These are phyloP conservation scores for Phytophthora ohioensis DNA, from an alignment of 352 stramenopile species.

Conservation along the genomic window DNA sequence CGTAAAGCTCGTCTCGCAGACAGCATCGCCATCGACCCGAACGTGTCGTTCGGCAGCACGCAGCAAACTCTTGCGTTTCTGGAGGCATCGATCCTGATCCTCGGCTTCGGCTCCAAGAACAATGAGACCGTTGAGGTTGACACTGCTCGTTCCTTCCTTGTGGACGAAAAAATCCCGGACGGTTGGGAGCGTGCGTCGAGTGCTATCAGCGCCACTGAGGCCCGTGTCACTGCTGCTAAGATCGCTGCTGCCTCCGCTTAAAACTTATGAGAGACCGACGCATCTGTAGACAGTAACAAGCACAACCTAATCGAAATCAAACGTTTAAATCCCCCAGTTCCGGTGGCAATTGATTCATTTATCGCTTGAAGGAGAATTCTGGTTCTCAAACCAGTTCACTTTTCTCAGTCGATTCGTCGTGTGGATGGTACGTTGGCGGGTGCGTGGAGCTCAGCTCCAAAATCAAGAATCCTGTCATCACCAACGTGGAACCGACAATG, in stretches of 20 bases:
- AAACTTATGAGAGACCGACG: constrained; percentile 1
- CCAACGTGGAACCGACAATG: constrained; percentile 52
- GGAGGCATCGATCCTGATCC: constrained; percentile 47
- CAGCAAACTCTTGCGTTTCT: constrained; percentile 44
- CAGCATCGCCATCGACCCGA: constrained; percentile 46
- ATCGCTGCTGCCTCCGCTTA: constrained; percentile 35
- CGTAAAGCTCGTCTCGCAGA: constrained; percentile 46
- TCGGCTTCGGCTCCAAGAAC: constrained; percentile 42
- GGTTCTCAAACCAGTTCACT: not conserved
- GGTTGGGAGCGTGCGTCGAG: constrained; percentile 29
- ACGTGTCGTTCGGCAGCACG: constrained; percentile 44
- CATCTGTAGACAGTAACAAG: constrained; percentile 17
- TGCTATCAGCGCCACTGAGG: constrained; percentile 39
- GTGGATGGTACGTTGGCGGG: constrained; percentile 12
- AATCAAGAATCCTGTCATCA: constrained; percentile 45
- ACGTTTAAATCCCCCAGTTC: too few species aligned
- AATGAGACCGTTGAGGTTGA: constrained; percentile 41
- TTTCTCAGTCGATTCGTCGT: constrained; percentile 10
- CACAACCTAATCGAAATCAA: constrained; percentile 17
- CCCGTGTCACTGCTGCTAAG: constrained; percentile 37
- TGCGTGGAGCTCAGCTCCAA: constrained; percentile 30
- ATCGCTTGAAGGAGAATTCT: too few species aligned
- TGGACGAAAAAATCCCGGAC: constrained; percentile 50
- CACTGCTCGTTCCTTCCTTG: constrained; percentile 40
- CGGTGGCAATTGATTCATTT: too few species aligned